Percentiles rank a stretch among this genome's conserved stretches.
These are phyloP conservation scores for Ceratocystis cubensis DNA, from an alignment of 2,329 filamentous ascomycete genomes.

Conservation along the genomic window DNA sequence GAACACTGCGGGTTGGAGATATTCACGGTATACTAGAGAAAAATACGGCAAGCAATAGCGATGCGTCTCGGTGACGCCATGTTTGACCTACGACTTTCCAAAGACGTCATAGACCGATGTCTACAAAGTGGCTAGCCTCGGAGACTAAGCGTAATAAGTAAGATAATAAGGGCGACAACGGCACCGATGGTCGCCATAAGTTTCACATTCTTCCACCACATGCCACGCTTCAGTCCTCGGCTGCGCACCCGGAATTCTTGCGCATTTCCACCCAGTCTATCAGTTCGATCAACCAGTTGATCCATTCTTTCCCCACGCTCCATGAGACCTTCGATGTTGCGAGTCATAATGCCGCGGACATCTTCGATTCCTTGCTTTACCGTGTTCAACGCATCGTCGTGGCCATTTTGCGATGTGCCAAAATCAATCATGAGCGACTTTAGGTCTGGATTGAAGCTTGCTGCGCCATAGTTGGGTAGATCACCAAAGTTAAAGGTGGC, in stretches of 20 bases:
- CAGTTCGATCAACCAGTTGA: slow-evolving; percentile 90
- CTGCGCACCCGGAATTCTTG: slow-evolving; percentile 82
- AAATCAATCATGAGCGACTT: slow-evolving; percentile 70
- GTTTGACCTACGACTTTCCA: no score
- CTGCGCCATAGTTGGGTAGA: slow-evolving; percentile 81
- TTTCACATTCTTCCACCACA: slow-evolving; percentile 99
- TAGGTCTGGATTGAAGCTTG: slow-evolving; percentile 69
- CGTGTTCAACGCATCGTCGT: slow-evolving; percentile 69
- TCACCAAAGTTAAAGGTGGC: slow-evolving; percentile 57
- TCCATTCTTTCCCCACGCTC: slow-evolving; percentile 90
- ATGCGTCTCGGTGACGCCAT: no score
- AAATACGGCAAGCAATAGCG: no score
- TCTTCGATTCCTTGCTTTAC: slow-evolving; percentile 86
- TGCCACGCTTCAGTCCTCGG: slow-evolving; percentile 71
- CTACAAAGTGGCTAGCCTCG: slow-evolving; percentile 2
- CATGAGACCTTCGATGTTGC: slow-evolving; percentile 81
- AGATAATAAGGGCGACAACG: slow-evolving; percentile 56
- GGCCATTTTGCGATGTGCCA: slow-evolving; percentile 62
- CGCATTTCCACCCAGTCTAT: slow-evolving; percentile 75
- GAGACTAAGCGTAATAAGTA: slow-evolving; percentile 40
- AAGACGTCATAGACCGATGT: neutral
- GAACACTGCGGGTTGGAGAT: slow-evolving; percentile 3
- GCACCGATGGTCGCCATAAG: slow-evolving; percentile 51
- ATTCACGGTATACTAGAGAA: neutral
- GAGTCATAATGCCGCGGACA: slow-evolving; percentile 84